Base-by-base conservation (phyloP, 2,329 filamentous ascomycete species). In the Nothophoma quercina region DNA sequence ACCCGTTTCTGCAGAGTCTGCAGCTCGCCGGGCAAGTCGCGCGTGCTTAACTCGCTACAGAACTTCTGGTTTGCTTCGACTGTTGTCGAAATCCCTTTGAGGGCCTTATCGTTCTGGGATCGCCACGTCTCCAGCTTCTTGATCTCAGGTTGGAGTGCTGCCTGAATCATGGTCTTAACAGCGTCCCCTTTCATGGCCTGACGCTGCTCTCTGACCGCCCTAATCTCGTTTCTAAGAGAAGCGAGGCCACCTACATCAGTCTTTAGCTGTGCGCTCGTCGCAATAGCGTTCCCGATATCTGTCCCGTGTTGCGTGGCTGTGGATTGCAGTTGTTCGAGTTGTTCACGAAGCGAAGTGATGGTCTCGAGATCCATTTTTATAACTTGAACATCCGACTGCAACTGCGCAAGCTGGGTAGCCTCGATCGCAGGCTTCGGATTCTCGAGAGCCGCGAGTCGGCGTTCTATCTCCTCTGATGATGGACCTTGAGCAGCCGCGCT, bases 1-100 rank as follows among this genome's bases (percentile, higher is more conserved):
- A 59, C 5, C 9, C 19, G 51, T 3, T 48, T 42, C 5, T 32
- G 8, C 22, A 61, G n/a, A 2, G 13, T 15, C 8, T 19, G 10
- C 9, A 59, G n/a, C 25, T 51, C 34, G 5, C n/a, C 18, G 21
- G 38, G 29, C 9, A 56, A 7, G 2, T 41, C 21, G 1, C 33
- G 22, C 12, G 34, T 44, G 7, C 30, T 21, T 3, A 46, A 8
- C 4, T 22, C 39, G 6, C 46, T 21, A 12, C 7, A 29, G 10
- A 34, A 16, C 6, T 4, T 42, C 28, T 36, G 32, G 19, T 10
- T 36, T 7, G 32, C 32, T 28, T 19, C 30, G 7, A 49, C 13
- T n/a, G 25, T 35, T 13, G 12, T 28, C 16, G 15, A 38, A 15
- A 44, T 4, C 4, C 18, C 15, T 7, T 34, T 5, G 7, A 45